Base-by-base conservation (phyloP, 441 rosid species). In the Populus hybrid region DNA sequence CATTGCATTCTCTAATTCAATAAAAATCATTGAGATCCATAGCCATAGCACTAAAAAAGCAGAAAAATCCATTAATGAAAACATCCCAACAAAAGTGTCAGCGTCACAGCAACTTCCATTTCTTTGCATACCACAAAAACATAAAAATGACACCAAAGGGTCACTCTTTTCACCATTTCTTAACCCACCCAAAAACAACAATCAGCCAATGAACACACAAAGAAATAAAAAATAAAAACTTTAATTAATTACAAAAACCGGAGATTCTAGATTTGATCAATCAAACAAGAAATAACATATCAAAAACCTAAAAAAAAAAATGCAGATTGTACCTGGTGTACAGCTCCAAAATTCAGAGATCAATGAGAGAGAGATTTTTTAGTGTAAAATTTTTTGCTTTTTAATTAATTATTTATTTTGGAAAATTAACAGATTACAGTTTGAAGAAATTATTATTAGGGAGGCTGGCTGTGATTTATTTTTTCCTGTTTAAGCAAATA, bases 121-220 rank as follows among this genome's bases (percentile, higher is more conserved):
- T 69, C 78, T 6, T 16, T 10, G 20, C 24, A 59, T 20, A 72
- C 16, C 73, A 66, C 35, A 59, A 10, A 74, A 79, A 69, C 70
- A 74, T 59, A 72, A 74, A 32, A 34, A 18, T 54, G 30, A 67
- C 30, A 64, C 32, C 16, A 3, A 26, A 26, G 42, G 24, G 24
- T 61, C 65, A 1, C 65, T 61, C 65, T 61, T 61, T 54, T 21
- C 11, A n/a, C 12, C 65, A 1, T n/a, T 21, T 59, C 0, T 59
- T 59, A 59, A n/a, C 10, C 65, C 65, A 59, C 65, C 24, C 65
- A 61, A 61, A 32, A 32, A 32, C 14, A 61, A 61, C 65, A 61
- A 61, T n/a, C 65, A 61, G 26, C 11, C 24, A 61, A 61, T 61
- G 65, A 61, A 61, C 26, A 18, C 8, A n/a, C 65, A n/a, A 61